A percentile compares a stretch with the other conserved stretches of the same genome.
Conservation (phyloP, 257 asterid species). For the Rauvolfia tetraphylla region DNA sequence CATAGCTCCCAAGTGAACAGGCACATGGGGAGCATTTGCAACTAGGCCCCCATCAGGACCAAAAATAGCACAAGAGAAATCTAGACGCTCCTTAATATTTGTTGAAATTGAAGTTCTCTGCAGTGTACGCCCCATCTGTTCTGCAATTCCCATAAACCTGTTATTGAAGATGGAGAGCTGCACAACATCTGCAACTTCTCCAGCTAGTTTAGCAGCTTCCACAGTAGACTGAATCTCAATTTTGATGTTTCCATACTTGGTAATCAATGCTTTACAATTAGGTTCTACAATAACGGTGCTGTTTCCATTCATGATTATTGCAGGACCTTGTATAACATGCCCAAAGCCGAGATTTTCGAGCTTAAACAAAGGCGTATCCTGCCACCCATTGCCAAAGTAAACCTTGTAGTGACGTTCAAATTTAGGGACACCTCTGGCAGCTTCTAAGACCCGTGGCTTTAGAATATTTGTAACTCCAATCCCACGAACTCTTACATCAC, state of each 20-base stretch:
- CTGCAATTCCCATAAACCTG: slow-evolving; percentile 97
- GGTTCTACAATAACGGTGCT: slow-evolving; percentile 93
- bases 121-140: slow-evolving; percentile 97
- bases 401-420: slow-evolving; percentile 49
- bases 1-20: slow-evolving; percentile 98
- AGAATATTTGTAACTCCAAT: slow-evolving; percentile 81
- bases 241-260: slow-evolving; percentile 78
- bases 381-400: slow-evolving; percentile 67
- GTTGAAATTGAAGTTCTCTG: slow-evolving; percentile 97
- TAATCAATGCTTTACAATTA: slow-evolving; percentile 61
- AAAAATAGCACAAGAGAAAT: slow-evolving; percentile 94
- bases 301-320: slow-evolving; percentile 89
- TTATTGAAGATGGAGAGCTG: slow-evolving; percentile 94
- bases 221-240: slow-evolving; percentile 51
- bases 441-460: slow-evolving; percentile 54
- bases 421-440: slow-evolving; percentile 42
- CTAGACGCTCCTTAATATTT: slow-evolving; percentile 87
- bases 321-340: slow-evolving; percentile 69
- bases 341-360: slow-evolving; percentile 65
- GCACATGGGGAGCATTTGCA: slow-evolving; percentile 99
- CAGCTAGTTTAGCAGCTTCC: slow-evolving; percentile 38
- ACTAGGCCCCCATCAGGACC: slow-evolving; percentile 96
- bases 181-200: slow-evolving; percentile 89
- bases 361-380: slow-evolving; percentile 68
- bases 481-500: slow-evolving; percentile 95